These are phyloP conservation scores for Podospora pseudoanserina DNA, from an alignment of 495 filamentous ascomycete genomes.

Conservation along the genomic window DNA sequence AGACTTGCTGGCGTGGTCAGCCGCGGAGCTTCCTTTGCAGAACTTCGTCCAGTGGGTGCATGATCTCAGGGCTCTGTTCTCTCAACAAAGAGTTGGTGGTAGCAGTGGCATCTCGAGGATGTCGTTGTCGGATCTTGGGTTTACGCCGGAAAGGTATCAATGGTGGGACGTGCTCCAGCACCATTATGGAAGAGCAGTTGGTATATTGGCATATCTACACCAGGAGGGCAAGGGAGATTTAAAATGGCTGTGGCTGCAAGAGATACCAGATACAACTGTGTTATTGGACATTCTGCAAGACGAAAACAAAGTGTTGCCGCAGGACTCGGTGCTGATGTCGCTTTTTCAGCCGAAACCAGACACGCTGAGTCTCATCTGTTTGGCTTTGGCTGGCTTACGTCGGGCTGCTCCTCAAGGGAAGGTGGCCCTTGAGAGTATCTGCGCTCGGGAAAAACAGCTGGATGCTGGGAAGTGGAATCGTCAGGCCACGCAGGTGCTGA, in stretches of 20 bases:
- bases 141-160: slow-evolving; percentile 2
- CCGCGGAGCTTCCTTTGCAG: slow-evolving; percentile 11
- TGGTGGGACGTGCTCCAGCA: slow-evolving; percentile 20
- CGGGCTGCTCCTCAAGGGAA: not conserved
- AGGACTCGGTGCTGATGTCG: slow-evolving; percentile 11
- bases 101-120: not conserved
- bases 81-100: not conserved
- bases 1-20: slow-evolving; percentile 17
- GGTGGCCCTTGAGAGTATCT: slow-evolving; percentile 17
- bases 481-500: slow-evolving; percentile 11
- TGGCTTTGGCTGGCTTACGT: slow-evolving; percentile 7
- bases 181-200: slow-evolving; percentile 11
- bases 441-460: slow-evolving; percentile 9
- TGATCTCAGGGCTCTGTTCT: slow-evolving; percentile 15
- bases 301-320: not conserved
- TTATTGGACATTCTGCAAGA: slow-evolving; percentile 14
- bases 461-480: slow-evolving; percentile 1
- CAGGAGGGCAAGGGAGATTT: slow-evolving; percentile 6
- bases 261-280: slow-evolving; percentile 3
- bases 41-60: slow-evolving; percentile 19
- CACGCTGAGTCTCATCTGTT: slow-evolving; percentile 14
- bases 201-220: slow-evolving; percentile 13
- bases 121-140: slow-evolving; percentile 10
- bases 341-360: slow-evolving; percentile 6
- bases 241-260: slow-evolving; percentile 22